These are phyloP conservation scores for Talaromyces ruber DNA, from an alignment of 495 filamentous ascomycete genomes.

Conservation along the genomic window DNA sequence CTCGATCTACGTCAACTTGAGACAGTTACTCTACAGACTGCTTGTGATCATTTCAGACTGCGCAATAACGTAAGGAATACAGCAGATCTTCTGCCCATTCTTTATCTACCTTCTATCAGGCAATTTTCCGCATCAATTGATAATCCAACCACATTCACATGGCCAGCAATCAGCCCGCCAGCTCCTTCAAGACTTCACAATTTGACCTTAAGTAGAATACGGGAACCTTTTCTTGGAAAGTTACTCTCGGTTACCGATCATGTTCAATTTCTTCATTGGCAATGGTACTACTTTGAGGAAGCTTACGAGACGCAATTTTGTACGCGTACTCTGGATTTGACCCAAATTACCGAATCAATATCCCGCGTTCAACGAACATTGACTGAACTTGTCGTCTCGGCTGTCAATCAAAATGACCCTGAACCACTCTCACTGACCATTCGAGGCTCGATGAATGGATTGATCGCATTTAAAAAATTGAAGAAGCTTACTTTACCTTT, in stretches of 20 bases:
- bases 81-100: conserved; percentile 10
- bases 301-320: conserved; percentile 9
- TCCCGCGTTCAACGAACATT: conserved; percentile 11
- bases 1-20: conserved; percentile 11
- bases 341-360: conserved; percentile 9
- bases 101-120: conserved; percentile 13
- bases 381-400: conserved; percentile 11
- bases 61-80: conserved; percentile 10
- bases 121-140: conserved; percentile 11
- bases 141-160: conserved; percentile 9
- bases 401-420: background rate
- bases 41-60: conserved; percentile 3
- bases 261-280: too few relatives aligned
- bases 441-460: conserved; percentile 10
- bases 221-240: too few relatives aligned
- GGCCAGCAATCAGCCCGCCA: conserved; percentile 9
- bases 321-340: conserved; percentile 8
- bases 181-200: conserved; percentile 8
- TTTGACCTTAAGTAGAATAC: conserved; percentile 8
- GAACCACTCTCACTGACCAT: conserved; percentile 5
- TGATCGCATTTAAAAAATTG: conserved; percentile 7
- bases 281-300: conserved; percentile 11
- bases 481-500: conserved; percentile 11
- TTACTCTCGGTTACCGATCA: too few relatives aligned
- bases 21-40: conserved; percentile 7